phyloP scores from a whole-genome alignment of 352 stramenopile species.

The Phytophthora cactorum region DNA sequence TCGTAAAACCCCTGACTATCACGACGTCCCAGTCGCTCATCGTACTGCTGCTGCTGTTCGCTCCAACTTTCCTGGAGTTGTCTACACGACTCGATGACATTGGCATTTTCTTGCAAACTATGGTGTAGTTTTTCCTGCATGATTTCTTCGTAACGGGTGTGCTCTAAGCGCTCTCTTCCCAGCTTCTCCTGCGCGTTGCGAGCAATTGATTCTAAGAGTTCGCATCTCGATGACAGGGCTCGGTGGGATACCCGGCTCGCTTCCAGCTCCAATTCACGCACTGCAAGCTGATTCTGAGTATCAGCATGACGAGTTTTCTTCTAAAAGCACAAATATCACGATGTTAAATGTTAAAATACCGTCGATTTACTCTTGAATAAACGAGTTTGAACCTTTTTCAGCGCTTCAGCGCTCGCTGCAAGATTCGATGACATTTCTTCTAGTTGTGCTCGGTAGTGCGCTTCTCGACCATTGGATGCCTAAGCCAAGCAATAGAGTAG shows the following conservation, averaged over 20 bases:
- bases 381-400: conserved; percentile 30
- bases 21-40: conserved; percentile 13
- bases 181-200: conserved; percentile 63
- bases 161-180: conserved; percentile 53
- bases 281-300: conserved; percentile 35
- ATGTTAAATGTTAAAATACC: conserved; percentile 3
- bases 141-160: conserved; percentile 50
- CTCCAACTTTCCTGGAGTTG: conserved; percentile 41
- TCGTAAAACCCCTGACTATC: conserved; percentile 27
- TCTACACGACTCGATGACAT: conserved; percentile 46
- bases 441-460: conserved; percentile 27
- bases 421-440: conserved; percentile 28
- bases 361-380: not conserved
- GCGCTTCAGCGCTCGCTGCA: conserved; percentile 19
- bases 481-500: conserved; percentile 1
- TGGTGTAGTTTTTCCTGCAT: conserved; percentile 54
- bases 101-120: conserved; percentile 57
- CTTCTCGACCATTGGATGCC: conserved; percentile 33
- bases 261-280: conserved; percentile 46
- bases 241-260: conserved; percentile 42
- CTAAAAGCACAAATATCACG: conserved; percentile 22
- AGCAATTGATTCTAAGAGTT: conserved; percentile 69
- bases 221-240: conserved; percentile 48
- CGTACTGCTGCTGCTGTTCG: conserved; percentile 22
- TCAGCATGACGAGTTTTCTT: conserved; percentile 22